Evolutionary conservation across 331 rosid genomes (phyloP), one percentile per base, ranked within the genome.

Genomic region (Phaseolus coccineus): DNA sequence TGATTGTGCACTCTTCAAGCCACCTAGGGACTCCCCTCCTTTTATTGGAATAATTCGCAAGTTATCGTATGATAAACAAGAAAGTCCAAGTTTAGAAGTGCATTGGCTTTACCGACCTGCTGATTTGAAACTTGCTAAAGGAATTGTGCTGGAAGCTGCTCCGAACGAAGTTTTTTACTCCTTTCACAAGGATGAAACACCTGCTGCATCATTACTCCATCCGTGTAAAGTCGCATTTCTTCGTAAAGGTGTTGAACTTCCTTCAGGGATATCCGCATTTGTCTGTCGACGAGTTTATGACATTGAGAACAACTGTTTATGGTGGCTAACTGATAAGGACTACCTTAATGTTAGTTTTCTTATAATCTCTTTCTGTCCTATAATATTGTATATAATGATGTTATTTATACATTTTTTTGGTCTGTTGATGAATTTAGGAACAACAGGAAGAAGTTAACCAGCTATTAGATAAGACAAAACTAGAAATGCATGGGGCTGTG

Each of bases 141-240:
- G 93, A 78, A 58, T 85, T 85, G 78, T 37, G 35, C 77, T 89
- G 88, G 96, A 92, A 71, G 97, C 98, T 82, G 96, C 91, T 2
- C 98, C 94, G 5, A 94, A 94, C 96, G 98, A 94, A 77, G 75
- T 94, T 24, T 94, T 94, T 80, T 94, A 92, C 74, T 94, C 98
- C 91, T 94, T 92, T 86, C 98, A 94, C 64, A 90, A 90, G 98
- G 93, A 94, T 92, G 97, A 92, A 86, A 94, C 84, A 77, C 94
- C 94, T 87, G 97, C 96, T 76, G 93, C 98, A 85, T 92, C 94
- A 14, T 79, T 94, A 92, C 94, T 94, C 81, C 98, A 94, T 90
- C 98, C 96, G 62, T 94, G 98, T 90, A 94, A 90, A 94, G 98
- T 94, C 48, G 88, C 97, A 39, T 94, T 94, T 81, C 98, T 94